Base-by-base conservation (phyloP, 441 rosid species). In the Macaranga tanarius region DNA sequence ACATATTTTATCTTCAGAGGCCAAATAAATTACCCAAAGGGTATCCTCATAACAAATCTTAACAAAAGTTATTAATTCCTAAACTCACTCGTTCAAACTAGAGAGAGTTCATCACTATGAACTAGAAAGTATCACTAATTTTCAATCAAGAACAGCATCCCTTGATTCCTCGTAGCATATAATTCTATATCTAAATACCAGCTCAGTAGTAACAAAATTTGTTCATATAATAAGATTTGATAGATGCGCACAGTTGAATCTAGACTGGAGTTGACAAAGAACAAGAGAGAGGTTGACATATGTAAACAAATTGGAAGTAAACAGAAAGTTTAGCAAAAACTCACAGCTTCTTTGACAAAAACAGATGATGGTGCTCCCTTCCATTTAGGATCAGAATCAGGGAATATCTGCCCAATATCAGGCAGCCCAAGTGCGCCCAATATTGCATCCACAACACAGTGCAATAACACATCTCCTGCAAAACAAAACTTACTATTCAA, bases 391-490 rank as follows among this genome's bases (percentile, higher is more conserved):
- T 92, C 99, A 66, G 81, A 71, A 78, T 95, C 97, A 15, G 98
- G 99, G 75, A 92, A 91, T 28, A 95, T 90, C 86, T 92, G 98
- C 54, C 99, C 98, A 38, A 95, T 95, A 87, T 95, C 98, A 60
- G 98, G 99, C 60, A 95, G 88, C 51, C 99, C 97, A 69, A 95
- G 67, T 0, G 99, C 99, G 45, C 98, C 98, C 87, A 95, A 70
- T 75, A 95, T 90, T n/a, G 98, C 97, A 90, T 92, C 98, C 75
- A 95, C 99, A 54, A 92, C 96, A 79, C 99, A 95, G 76, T 92
- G 98, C 54, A 95, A 93, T 74, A 95, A 79, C 81, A 95, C 97
- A 85, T 95, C 98, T 48, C 99, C 98, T 95, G 79, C 84, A 76
- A 66, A 26, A 52, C 40, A 19, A 47, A 38, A 56, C 17, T 10